Percentiles rank a stretch among this genome's conserved stretches.
phyloP scores from a whole-genome alignment of 441 rosid genomes.

The Jatropha podagrica region DNA sequence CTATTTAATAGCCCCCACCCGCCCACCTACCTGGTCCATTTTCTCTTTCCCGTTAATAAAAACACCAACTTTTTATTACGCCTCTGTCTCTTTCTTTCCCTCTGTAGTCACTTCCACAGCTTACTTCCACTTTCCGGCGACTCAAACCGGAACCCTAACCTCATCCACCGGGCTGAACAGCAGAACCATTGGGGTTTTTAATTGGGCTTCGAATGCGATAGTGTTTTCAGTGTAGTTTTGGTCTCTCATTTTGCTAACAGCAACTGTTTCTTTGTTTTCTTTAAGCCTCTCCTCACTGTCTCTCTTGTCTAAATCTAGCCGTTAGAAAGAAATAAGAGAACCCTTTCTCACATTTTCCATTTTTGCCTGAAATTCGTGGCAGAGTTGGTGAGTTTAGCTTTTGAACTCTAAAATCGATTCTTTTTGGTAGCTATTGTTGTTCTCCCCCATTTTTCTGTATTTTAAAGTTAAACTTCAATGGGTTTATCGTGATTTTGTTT shows the following conservation, averaged over 20 bases:
- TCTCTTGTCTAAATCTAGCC: constrained; percentile 20
- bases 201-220: not conserved
- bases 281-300: constrained; percentile 11
- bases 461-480: not conserved
- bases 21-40: not conserved
- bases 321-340: not conserved
- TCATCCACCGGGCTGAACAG: too few relatives aligned
- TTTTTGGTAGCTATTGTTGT: not conserved
- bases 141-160: constrained; percentile 16
- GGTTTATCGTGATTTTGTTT: constrained; percentile 11
- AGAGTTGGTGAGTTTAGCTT: not conserved
- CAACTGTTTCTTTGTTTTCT: constrained; percentile 3
- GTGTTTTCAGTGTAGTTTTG: not conserved
- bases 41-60: constrained; percentile 37
- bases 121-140: constrained; percentile 13
- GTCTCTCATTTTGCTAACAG: not conserved
- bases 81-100: not conserved
- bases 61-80: constrained; percentile 21
- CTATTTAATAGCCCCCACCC: constrained; percentile 29
- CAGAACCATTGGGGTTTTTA: not conserved
- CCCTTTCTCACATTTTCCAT: not conserved
- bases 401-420: not conserved
- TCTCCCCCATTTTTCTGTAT: not conserved
- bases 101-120: not conserved
- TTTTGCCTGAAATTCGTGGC: constrained; percentile 1